Evolutionary conservation across 163 green algal species (phyloP).

Genomic region (Coccomyxa subellipsoidea): DNA sequence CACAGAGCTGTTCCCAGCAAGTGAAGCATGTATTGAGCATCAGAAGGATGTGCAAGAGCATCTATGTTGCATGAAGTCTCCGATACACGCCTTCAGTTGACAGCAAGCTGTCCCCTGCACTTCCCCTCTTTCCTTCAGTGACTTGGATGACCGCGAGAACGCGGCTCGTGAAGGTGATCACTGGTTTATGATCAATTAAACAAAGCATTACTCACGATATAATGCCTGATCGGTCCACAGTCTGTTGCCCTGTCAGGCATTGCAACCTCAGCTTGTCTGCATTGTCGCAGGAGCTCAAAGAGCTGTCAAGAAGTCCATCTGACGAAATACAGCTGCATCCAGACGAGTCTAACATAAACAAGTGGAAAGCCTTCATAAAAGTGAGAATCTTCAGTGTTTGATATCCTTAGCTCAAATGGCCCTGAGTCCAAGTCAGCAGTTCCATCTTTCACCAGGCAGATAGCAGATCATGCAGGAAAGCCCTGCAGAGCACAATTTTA

Average conservation of each 20-base stretch:
- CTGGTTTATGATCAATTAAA: no score
- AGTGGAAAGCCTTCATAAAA: conserved; percentile 72
- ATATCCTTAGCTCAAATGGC: background rate
- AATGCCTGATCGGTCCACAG: no score
- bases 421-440: background rate
- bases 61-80: no score
- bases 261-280: no score
- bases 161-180: conserved; percentile 49
- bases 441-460: background rate
- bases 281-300: conserved; percentile 77
- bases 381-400: conserved; percentile 24
- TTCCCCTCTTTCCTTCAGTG: no score
- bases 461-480: background rate
- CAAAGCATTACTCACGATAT: no score
- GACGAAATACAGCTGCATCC: conserved; percentile 70
- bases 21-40: no score
- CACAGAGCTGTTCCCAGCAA: no score
- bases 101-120: no score
- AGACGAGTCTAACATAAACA: conserved; percentile 79
- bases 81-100: no score
- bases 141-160: conserved; percentile 35
- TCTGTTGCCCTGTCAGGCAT: no score
- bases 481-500: background rate
- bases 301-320: conserved; percentile 35
- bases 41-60: no score